Conservation (phyloP, 805 yeast genomes). For the Yarrowia sp. region DNA sequence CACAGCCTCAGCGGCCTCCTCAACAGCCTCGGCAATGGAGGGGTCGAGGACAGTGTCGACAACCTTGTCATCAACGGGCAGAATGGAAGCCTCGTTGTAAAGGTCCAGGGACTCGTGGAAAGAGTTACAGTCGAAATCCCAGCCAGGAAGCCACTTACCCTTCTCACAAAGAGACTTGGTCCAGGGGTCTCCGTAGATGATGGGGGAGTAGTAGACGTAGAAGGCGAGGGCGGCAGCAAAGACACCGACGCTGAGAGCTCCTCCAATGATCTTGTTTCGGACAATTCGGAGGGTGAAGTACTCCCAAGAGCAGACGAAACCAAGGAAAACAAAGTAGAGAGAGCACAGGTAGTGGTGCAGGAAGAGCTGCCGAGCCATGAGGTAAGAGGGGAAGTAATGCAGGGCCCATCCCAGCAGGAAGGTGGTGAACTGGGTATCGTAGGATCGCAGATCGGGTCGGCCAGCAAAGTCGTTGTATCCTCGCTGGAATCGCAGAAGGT, state of each 20-base stretch:
- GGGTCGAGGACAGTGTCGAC: constrained; percentile 40
- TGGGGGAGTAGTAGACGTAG: constrained; percentile 69
- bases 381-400: constrained; percentile 70
- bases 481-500: constrained; percentile 53
- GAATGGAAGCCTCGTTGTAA: constrained; percentile 44
- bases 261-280: constrained; percentile 56
- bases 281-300: constrained; percentile 45
- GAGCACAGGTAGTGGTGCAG: constrained; percentile 95
- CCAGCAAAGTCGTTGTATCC: constrained; percentile 49
- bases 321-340: constrained; percentile 82
- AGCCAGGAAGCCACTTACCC: constrained; percentile 64
- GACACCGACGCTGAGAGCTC: constrained; percentile 57
- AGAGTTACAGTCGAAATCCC: constrained; percentile 88
- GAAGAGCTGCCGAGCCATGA: constrained; percentile 93
- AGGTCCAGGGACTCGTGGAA: constrained; percentile 52
- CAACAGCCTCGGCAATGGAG: constrained; percentile 40
- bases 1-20: constrained; percentile 32
- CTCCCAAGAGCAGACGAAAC: constrained; percentile 66
- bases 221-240: constrained; percentile 59
- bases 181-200: constrained; percentile 84
- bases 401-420: constrained; percentile 74
- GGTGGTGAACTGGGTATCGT: constrained; percentile 53
- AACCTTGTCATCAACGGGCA: constrained; percentile 34
- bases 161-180: constrained; percentile 68
- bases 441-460: constrained; percentile 46